Evolutionary conservation across 768 basidiomycete genomes (phyloP), one percentile per base, ranked within the genome.

Genomic region (Amanita polypyramis): DNA sequence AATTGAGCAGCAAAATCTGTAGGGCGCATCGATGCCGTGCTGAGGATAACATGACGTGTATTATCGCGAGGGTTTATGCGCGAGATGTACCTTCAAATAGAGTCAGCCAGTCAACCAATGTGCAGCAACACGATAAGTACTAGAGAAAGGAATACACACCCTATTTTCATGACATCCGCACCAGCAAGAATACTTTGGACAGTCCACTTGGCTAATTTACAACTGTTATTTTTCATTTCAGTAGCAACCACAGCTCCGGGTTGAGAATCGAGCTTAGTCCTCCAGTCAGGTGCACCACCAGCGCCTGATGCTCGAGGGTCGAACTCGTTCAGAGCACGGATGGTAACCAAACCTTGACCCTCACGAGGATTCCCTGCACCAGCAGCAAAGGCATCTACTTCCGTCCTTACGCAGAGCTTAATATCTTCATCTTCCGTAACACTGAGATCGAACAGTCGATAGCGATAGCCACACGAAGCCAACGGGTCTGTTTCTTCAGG

Each of bases 161-260:
- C 95, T 61, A 98, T 91, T 70, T 98, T 99, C 82, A 98, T 85
- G 52, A 83, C 68, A 43, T 98, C 96, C 17, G 93, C 95, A 37
- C 96, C 96, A 37, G 96, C 92, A 30, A 99, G 72, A 33, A 97
- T 75, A 60, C 87, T 87, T 70, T 97, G 93, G 14, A 97, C 89
- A 0, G 95, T 84, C 93, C 95, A 99, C 59, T 95, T 86, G 15
- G 94, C 93, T 23, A 99, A 76, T 65, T 99, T 99, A 70, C 85
- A 93, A 57, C 85, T 89, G 70, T 99, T 99, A 68, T 99, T 99
- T 73, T 98, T 99, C 96, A 98, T 98, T 73, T 99, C 96, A 20
- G 91, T 94, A 30, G 96, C 92, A 51, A 98, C 93, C 36, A 99
- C 95, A 2, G 96, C 96, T 53, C 96, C 96, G 38, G 93, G 80